phyloP scores from a whole-genome alignment of 1,139 yeast genomes.

The Yamadazyma blattariae region DNA sequence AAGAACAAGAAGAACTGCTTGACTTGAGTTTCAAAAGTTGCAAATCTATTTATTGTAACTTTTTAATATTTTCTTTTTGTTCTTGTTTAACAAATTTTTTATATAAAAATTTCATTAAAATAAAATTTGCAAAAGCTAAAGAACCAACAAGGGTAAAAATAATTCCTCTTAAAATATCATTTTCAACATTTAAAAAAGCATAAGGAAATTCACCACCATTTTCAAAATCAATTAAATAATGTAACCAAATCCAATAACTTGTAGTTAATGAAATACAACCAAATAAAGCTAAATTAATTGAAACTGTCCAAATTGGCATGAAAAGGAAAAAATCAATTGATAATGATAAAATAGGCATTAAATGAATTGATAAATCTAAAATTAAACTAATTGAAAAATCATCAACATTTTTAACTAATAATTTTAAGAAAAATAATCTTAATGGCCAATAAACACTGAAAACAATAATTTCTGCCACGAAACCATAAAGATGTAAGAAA shows the following conservation, averaged over 20 bases:
- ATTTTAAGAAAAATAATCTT: constrained; percentile 44
- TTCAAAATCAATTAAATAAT: constrained; percentile 43
- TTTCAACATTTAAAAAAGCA: constrained; percentile 57
- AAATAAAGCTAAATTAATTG: constrained; percentile 35
- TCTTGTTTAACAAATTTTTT: constrained; percentile 7
- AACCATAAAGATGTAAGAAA: constrained; percentile 46
- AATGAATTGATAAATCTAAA: constrained; percentile 57
- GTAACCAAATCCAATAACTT: constrained; percentile 54
- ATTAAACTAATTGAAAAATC: constrained; percentile 38
- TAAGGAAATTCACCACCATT: constrained; percentile 59
- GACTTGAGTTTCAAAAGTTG: too few species aligned
- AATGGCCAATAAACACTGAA: constrained; percentile 67
- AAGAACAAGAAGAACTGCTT: too few species aligned
- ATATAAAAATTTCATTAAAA: constrained; percentile 26
- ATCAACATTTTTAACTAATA: constrained; percentile 34
- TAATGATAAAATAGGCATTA: constrained; percentile 53
- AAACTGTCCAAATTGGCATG: constrained; percentile 47
- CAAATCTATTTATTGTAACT: neutral
- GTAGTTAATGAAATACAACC: constrained; percentile 37
- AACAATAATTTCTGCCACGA: constrained; percentile 59
- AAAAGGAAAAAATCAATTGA: constrained; percentile 53
- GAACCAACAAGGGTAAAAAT: constrained; percentile 52
- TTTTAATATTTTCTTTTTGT: neutral
- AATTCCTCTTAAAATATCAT: constrained; percentile 36
- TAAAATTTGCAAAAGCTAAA: constrained; percentile 38